phyloP scores from a whole-genome alignment of 2,329 filamentous ascomycete species.

The Stagonosporopsis tanaceti region DNA sequence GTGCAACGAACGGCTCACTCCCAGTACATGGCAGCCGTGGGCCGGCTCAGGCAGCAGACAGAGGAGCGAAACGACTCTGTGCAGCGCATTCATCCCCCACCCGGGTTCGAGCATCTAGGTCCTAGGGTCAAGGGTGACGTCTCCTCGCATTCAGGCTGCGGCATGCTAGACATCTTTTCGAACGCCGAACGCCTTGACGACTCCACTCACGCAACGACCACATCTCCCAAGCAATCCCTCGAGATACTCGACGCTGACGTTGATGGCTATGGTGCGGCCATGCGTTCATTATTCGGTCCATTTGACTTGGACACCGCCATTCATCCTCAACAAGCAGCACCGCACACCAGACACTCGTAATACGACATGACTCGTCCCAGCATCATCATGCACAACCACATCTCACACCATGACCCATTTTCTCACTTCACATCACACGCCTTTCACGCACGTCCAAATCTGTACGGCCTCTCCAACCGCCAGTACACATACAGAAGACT shows the following conservation, averaged over 20 bases:
- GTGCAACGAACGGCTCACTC: neutral
- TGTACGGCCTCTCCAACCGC: neutral
- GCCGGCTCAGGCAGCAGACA: neutral
- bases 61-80: constrained; percentile 1
- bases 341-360: neutral
- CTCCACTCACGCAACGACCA: neutral
- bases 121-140: no score
- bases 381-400: neutral
- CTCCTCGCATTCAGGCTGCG: neutral
- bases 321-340: neutral
- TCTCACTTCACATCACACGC: neutral
- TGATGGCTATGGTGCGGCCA: neutral
- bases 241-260: neutral
- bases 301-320: neutral
- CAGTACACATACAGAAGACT: neutral
- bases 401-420: neutral
- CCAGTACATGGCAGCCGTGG: neutral
- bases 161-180: neutral
- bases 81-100: neutral
- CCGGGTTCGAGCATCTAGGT: neutral
- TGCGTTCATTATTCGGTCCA: neutral
- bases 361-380: neutral
- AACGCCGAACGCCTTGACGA: no score
- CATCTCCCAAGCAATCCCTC: neutral
- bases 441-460: neutral